Base-by-base conservation (phyloP, 2,329 filamentous ascomycete species). In the Phoma sp. region DNA sequence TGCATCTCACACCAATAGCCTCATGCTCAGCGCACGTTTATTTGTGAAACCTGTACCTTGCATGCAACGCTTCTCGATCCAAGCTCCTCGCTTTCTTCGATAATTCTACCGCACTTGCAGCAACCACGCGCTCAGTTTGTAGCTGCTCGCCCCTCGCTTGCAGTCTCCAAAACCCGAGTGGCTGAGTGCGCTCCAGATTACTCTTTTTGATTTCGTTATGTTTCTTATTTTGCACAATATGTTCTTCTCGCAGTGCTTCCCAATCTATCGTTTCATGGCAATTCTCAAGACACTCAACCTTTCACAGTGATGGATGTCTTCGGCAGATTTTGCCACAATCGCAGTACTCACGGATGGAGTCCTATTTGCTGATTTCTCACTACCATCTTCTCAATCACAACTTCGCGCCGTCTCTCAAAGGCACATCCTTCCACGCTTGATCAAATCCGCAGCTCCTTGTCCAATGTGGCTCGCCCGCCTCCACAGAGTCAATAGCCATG, bases 401-500 rank as follows among this genome's bases (percentile, higher is more conserved):
- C 54, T 58, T 67, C 47, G 59, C 61, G 37, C 47, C 52, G 9
- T 65, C 61, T 49, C 69, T 60, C 49, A 66, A 14, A 24, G 71
- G 69, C 23, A 80, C 65, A 24, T 70, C 58, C 64, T 81, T 75
- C 89, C 89, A 92, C 4, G 86, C 86, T 65, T 87, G 80, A 1
- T 86, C 80, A 60, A 88, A 85, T 0, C 88, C 89, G 37, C 81
- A 79, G 41, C 80, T 81, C 22, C 85, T 77, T 10, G 89, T 82
- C 87, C 88, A 92, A 27, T 68, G 73, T 1, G 72, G 70, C 4
- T 79, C 81, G 1, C 76, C 73, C 1, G 73, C 77, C 67, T 88
- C 83, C 10, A 86, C 82, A 18, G 81, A 81, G 68, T 90, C 87
- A 46, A 88, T 75, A 9, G 85, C 80, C 75, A 91, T 79, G 65